phyloP scores from a whole-genome alignment of 1,284 basidiomycete genomes.

The Cutaneotrichosporon sp. region DNA sequence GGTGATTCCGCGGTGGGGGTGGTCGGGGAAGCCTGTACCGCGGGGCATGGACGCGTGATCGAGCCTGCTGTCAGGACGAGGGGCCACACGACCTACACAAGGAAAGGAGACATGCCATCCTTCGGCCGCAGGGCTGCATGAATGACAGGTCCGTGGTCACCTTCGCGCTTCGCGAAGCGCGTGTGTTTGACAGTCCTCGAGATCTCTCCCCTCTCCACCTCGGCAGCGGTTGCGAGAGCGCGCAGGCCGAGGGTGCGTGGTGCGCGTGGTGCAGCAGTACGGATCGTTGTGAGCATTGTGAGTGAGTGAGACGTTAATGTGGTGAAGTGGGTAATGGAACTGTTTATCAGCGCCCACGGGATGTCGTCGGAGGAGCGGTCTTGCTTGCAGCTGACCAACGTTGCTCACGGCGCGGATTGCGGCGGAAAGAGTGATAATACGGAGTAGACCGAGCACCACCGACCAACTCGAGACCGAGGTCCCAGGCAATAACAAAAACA shows the following conservation, averaged over 20 bases:
- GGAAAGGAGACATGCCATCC: background rate
- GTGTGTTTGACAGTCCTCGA: background rate
- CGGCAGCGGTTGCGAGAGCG: background rate
- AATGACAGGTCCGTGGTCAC: background rate
- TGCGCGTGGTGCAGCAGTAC: background rate
- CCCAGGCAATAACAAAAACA: no score
- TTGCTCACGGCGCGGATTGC: no score
- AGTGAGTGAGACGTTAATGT: background rate
- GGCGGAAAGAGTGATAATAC: no score
- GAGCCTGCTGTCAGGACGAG: background rate
- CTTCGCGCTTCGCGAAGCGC: background rate
- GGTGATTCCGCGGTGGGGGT: conserved; percentile 80
- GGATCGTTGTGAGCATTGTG: background rate
- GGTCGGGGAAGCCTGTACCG: conserved; percentile 55
- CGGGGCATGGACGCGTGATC: background rate
- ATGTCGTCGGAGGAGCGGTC: no score
- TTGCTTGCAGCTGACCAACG: no score
- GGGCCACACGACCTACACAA: background rate
- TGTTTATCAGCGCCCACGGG: no score
- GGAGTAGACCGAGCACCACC: no score
- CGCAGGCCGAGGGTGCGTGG: background rate
- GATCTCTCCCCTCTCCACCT: background rate
- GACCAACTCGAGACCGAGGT: no score
- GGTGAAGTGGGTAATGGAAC: no score
- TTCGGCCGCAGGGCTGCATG: background rate